Evolutionary conservation across 164 flowering plant genomes (phyloP), one percentile per base, ranked within the genome.

Genomic region (Paratinospora sagittata): DNA sequence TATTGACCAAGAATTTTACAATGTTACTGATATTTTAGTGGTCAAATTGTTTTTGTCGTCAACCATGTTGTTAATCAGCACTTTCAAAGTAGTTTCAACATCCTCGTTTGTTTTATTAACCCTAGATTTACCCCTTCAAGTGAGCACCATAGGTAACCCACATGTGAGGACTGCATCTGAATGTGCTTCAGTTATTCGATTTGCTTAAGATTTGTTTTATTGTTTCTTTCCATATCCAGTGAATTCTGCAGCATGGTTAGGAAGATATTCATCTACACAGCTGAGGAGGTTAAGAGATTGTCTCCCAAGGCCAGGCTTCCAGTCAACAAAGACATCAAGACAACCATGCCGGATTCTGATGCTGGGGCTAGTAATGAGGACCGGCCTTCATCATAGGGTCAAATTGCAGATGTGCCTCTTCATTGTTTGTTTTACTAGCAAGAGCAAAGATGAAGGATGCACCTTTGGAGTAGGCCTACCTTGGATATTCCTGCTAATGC

Each of bases 191-290:
- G 19, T 55, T 5, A 55, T 55, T 19, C 1, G 3, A 8, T 55
- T 55, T 55, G 4, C n/a, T 55, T n/a, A 55, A 55, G 61, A 19
- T 55, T n/a, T 55, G 19, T 7, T 19, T 21, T 4, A 19, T 39
- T 52, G 33, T 3, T 52, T 9, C 21, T 43, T 5, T 36, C 64
- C 13, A 4, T 37, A 66, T 78, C 23, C 89, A 93, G 98, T 33
- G 98, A 93, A 73, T 93, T 93, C 78, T 91, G 96, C 78, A 77
- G 80, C 80, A 89, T 93, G 89, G 98, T 85, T 74, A 90, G 85
- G 83, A 93, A 93, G 79, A 90, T 93, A 14, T 84, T 75, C 69
- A 86, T 93, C 73, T 89, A 89, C 81, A 87, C 96, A 0, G 17
- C 78, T 0, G 96, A 93, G 57, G 97, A 91, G 78, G 96, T 81